Evolutionary conservation across 164 flowering plant species (phyloP).

Genomic region (Paratinospora sagittata): DNA sequence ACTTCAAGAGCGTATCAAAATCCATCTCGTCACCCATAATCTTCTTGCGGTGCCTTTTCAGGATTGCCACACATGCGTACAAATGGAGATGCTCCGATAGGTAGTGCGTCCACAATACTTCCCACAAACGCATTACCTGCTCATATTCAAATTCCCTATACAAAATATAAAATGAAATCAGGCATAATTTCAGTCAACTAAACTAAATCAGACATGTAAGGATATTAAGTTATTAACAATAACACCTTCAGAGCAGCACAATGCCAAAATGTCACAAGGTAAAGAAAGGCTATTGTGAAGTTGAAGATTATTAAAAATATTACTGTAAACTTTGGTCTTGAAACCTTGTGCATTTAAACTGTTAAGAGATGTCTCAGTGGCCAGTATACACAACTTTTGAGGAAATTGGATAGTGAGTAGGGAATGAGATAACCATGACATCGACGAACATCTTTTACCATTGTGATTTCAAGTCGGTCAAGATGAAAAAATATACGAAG

Average conservation of each 20-base stretch:
- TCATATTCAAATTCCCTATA: conserved; percentile 86
- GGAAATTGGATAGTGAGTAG: background rate
- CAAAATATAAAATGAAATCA: conserved; percentile 2
- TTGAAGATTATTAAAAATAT: too few relatives aligned
- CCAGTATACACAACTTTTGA: background rate
- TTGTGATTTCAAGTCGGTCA: too few relatives aligned
- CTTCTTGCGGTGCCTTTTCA: conserved; percentile 70
- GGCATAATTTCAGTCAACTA: background rate
- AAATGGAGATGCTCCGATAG: conserved; percentile 89
- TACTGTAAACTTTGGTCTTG: too few relatives aligned
- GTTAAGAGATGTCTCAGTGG: background rate
- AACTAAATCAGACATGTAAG: background rate
- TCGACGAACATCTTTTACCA: too few relatives aligned
- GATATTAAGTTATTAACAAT: background rate
- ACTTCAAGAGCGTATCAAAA: conserved; percentile 92
- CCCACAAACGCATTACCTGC: conserved; percentile 82
- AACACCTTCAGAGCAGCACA: background rate
- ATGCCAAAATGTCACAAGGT: background rate
- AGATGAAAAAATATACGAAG: too few relatives aligned
- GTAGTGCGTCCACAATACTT: conserved; percentile 89
- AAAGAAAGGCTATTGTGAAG: too few relatives aligned
- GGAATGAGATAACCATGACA: too few relatives aligned
- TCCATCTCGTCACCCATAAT: conserved; percentile 96
- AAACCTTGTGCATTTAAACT: background rate
- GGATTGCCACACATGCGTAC: conserved; percentile 78